Conservation (phyloP, 2,329 filamentous ascomycete genomes). For the Arachnomyces sp. region DNA sequence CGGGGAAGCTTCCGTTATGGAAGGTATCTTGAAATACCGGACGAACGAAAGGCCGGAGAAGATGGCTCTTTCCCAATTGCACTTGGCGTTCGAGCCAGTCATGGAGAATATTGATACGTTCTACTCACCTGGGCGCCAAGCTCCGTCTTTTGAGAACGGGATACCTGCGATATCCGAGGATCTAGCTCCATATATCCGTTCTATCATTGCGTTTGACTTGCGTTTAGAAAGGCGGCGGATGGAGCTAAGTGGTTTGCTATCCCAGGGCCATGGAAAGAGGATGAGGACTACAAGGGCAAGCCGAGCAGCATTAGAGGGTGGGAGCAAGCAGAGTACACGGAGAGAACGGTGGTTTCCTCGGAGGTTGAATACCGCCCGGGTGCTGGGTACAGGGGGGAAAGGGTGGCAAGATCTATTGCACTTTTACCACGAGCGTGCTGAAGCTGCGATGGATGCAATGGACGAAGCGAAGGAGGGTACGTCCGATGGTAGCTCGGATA, state of each 20-base stretch:
- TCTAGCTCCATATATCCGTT: constrained; percentile 80
- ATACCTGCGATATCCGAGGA: constrained; percentile 61
- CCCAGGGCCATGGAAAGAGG: constrained; percentile 52
- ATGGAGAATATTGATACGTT: constrained; percentile 31
- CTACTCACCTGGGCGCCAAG: constrained; percentile 27
- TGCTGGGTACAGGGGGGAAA: constrained; percentile 55
- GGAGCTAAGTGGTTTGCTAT: constrained; percentile 54
- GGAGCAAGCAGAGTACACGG: constrained; percentile 56
- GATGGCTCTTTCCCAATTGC: constrained; percentile 34
- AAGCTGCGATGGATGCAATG: constrained; percentile 10
- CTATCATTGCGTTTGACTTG: constrained; percentile 70
- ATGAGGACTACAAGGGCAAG: constrained; percentile 65
- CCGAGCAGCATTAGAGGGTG: constrained; percentile 68
- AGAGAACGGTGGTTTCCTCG: constrained; percentile 64
- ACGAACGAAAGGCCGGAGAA: constrained; percentile 11
- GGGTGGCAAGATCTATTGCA: constrained; percentile 34
- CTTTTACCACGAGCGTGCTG: constrained; percentile 13
- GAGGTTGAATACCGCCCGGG: constrained; percentile 50
- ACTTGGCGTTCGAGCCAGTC: constrained; percentile 45
- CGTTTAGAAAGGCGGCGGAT: constrained; percentile 60
- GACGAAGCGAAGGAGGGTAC: no score
- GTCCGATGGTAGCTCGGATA: constrained; percentile 13
- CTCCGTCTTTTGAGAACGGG: constrained; percentile 70
- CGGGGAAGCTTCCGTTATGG: constrained; percentile 19
- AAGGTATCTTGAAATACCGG: constrained; percentile 24